These are phyloP conservation scores for Fusarium compactum DNA, from an alignment of 2,329 filamentous ascomycete genomes.

Conservation along the genomic window DNA sequence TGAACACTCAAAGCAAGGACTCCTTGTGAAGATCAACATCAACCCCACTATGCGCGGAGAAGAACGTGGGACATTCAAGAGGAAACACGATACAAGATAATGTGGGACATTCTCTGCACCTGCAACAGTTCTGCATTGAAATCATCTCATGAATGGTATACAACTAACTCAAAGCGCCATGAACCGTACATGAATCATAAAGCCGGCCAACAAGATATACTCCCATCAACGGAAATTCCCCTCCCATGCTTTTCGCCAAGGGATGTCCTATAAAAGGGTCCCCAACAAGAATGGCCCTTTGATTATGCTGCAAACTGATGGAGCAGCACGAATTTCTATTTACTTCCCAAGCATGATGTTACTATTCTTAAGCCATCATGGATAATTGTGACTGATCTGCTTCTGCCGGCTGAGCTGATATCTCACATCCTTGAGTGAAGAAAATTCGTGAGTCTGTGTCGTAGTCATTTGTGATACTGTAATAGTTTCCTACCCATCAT, in stretches of 20 bases:
- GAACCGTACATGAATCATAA: constrained; percentile 44
- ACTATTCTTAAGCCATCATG: constrained; percentile 30
- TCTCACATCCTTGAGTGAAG: constrained; percentile 88
- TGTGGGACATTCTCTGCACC: background rate
- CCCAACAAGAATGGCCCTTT: constrained; percentile 18
- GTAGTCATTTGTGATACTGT: constrained; percentile 87
- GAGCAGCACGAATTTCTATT: background rate
- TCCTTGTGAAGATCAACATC: constrained; percentile 35
- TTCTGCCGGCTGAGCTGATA: constrained; percentile 49
- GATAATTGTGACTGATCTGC: constrained; percentile 40
- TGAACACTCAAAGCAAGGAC: background rate
- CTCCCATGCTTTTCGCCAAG: constrained; percentile 9
- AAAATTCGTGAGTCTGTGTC: constrained; percentile 81
- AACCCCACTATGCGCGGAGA: constrained; percentile 20
- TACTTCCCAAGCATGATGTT: background rate
- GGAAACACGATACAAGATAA: background rate
- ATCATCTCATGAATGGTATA: constrained; percentile 42
- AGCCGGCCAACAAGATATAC: constrained; percentile 19
- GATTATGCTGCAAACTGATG: background rate
- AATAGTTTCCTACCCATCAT: constrained; percentile 82
- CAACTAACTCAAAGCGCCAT: constrained; percentile 34
- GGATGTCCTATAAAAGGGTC: background rate
- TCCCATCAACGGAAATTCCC: constrained; percentile 15
- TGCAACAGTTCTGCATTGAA: constrained; percentile 15
- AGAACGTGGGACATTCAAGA: background rate